Evolutionary conservation across 352 stramenopile species (phyloP).

Genomic region (Globisporangium solare): DNA sequence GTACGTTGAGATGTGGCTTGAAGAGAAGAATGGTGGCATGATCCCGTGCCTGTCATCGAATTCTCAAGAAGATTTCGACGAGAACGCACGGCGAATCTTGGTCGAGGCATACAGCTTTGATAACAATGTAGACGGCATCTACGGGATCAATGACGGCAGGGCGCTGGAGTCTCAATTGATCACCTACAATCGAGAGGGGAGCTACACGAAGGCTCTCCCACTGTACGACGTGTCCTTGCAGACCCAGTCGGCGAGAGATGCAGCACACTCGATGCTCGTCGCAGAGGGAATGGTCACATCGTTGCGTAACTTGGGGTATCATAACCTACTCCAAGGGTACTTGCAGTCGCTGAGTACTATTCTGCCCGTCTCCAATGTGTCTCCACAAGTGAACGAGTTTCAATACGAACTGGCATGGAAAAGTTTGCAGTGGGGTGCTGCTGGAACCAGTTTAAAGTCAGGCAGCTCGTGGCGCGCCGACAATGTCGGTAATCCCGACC

Average conservation of each 20-base stretch:
- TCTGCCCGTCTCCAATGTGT: background rate
- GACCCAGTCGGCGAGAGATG: background rate
- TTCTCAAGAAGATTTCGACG: slow-evolving; percentile 25
- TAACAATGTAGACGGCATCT: slow-evolving; percentile 65
- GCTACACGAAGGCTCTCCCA: slow-evolving; percentile 55
- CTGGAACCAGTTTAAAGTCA: slow-evolving; percentile 18
- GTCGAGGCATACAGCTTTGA: slow-evolving; percentile 62
- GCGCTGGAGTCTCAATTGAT: slow-evolving; percentile 66
- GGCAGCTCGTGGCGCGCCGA: background rate
- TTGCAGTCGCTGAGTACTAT: slow-evolving; percentile 25
- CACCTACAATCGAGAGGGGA: slow-evolving; percentile 64
- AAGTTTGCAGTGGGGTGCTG: slow-evolving; percentile 62
- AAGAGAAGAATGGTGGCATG: slow-evolving; percentile 45
- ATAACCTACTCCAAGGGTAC: slow-evolving; percentile 63
- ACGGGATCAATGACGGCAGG: slow-evolving; percentile 74
- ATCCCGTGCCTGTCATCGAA: slow-evolving; percentile 33
- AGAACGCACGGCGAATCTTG: slow-evolving; percentile 43
- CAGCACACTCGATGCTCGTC: slow-evolving; percentile 1
- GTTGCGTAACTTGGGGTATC: slow-evolving; percentile 63
- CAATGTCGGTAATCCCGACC: background rate
- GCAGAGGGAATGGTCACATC: slow-evolving; percentile 55
- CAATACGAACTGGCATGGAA: slow-evolving; percentile 82
- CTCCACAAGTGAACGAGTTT: slow-evolving; percentile 35
- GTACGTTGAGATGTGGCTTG: slow-evolving; percentile 86
- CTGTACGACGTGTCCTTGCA: slow-evolving; percentile 73